phyloP scores from a whole-genome alignment of 1,284 basidiomycete species.

The Apiotrichum siamense region DNA sequence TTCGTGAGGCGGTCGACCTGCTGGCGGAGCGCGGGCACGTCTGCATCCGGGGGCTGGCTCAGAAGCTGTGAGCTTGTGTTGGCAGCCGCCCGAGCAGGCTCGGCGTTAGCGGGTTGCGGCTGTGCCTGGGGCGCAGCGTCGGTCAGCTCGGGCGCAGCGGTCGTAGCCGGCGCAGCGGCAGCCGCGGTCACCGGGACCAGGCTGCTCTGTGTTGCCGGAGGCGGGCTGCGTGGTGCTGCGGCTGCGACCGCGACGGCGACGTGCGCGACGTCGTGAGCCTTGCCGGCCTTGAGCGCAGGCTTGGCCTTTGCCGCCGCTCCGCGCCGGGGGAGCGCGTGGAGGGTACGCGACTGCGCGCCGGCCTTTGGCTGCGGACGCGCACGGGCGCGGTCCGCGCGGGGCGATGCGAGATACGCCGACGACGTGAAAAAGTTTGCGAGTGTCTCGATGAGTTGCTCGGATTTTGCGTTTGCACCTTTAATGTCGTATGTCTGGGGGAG shows the following conservation, averaged over 20 bases:
- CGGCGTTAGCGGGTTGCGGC: too few species aligned
- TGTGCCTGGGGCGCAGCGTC: too few species aligned
- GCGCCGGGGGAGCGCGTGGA: neutral
- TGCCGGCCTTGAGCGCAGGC: neutral
- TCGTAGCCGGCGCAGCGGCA: too few species aligned
- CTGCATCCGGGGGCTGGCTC: neutral
- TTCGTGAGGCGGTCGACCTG: neutral
- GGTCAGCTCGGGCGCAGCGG: too few species aligned
- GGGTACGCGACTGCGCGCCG: neutral
- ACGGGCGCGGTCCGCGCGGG: neutral
- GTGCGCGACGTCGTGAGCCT: too few species aligned
- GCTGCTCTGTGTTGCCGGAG: too few species aligned
- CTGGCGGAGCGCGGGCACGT: neutral
- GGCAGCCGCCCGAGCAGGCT: neutral
- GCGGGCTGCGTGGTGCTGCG: too few species aligned
- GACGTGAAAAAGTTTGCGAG: slow-evolving; percentile 32
- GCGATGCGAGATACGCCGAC: slow-evolving; percentile 16
- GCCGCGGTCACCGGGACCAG: too few species aligned
- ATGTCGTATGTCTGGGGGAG: slow-evolving; percentile 33
- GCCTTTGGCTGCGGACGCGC: neutral
- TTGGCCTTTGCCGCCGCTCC: neutral
- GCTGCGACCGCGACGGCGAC: too few species aligned
- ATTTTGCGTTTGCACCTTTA: slow-evolving; percentile 41
- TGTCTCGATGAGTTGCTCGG: slow-evolving; percentile 26
- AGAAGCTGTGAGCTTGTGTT: neutral